A percentile compares a stretch with the other conserved stretches of the same genome.
Evolutionary conservation across 495 filamentous ascomycete genomes (phyloP).

Genomic region (Neurospora intermedia): DNA sequence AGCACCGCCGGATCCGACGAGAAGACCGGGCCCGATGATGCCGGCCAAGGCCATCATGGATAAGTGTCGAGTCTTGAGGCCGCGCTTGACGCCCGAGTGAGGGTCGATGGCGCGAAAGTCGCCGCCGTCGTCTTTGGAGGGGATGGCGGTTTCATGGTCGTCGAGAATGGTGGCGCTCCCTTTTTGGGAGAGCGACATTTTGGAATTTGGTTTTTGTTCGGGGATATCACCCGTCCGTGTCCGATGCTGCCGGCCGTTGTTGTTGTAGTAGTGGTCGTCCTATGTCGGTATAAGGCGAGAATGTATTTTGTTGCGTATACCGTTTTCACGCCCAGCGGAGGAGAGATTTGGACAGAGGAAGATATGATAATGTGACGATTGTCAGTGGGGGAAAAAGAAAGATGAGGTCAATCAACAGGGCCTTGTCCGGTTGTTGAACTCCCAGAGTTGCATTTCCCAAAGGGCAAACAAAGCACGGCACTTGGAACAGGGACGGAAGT

Average conservation of each 20-base stretch:
- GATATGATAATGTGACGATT: background rate
- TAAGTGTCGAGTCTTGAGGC: conserved; percentile 57
- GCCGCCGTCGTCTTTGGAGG: conserved; percentile 5
- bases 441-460: background rate
- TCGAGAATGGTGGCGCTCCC: background rate
- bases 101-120: conserved; percentile 37
- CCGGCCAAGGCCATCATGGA: conserved; percentile 61
- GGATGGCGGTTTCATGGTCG: background rate
- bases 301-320: background rate
- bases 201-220: background rate
- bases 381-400: background rate
- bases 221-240: background rate
- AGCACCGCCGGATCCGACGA: conserved; percentile 51
- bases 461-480: background rate
- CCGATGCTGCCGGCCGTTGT: background rate
- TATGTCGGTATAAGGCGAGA: background rate
- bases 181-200: background rate
- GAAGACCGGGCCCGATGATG: conserved; percentile 44
- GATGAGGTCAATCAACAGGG: background rate
- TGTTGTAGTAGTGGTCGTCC: background rate
- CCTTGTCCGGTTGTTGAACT: background rate
- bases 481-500: background rate
- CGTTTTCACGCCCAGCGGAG: background rate
- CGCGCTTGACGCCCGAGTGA: conserved; percentile 38
- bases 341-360: background rate